Evolutionary conservation across 768 basidiomycete species (phyloP).

Genomic region (Mycena sanguinolenta): DNA sequence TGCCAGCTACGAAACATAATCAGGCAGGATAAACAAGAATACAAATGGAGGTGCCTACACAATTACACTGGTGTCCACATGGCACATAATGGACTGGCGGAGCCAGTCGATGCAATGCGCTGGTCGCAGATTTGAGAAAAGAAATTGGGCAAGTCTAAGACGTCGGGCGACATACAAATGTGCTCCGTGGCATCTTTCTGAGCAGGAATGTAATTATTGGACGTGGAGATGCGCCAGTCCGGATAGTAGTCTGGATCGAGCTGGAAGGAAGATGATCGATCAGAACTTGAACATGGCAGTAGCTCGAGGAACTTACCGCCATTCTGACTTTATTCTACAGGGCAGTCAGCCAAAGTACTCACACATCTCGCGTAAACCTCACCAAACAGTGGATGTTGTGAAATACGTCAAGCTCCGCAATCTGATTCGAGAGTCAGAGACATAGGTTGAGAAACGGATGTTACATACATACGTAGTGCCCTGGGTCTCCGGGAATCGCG

Average conservation of each 20-base stretch:
- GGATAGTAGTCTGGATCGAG: too few relatives aligned
- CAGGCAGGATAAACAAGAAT: neutral
- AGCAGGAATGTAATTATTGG: too few relatives aligned
- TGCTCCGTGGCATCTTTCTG: too few relatives aligned
- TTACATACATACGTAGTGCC: constrained; percentile 29
- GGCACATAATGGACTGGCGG: constrained; percentile 35
- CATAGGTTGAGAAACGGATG: too few relatives aligned
- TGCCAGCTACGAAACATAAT: constrained; percentile 37
- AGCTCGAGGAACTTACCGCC: constrained; percentile 10
- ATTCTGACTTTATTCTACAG: constrained; percentile 37
- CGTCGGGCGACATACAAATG: constrained; percentile 5
- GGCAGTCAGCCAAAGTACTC: too few relatives aligned
- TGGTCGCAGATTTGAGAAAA: neutral
- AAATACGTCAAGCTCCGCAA: constrained; percentile 33
- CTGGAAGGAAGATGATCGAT: constrained; percentile 1
- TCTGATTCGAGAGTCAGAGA: neutral
- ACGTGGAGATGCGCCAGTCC: too few relatives aligned
- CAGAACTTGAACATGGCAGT: too few relatives aligned
- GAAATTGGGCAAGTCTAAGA: neutral
- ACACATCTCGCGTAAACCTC: too few relatives aligned
- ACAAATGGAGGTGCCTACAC: constrained; percentile 11
- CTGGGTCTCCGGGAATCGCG: too few relatives aligned
- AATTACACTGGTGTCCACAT: constrained; percentile 28
- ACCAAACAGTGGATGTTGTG: constrained; percentile 32
- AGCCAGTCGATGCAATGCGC: constrained; percentile 29